Evolutionary conservation across 129 eudicot species (phyloP), one percentile per base, ranked within the genome.

Genomic region (Pittosporum tobira): DNA sequence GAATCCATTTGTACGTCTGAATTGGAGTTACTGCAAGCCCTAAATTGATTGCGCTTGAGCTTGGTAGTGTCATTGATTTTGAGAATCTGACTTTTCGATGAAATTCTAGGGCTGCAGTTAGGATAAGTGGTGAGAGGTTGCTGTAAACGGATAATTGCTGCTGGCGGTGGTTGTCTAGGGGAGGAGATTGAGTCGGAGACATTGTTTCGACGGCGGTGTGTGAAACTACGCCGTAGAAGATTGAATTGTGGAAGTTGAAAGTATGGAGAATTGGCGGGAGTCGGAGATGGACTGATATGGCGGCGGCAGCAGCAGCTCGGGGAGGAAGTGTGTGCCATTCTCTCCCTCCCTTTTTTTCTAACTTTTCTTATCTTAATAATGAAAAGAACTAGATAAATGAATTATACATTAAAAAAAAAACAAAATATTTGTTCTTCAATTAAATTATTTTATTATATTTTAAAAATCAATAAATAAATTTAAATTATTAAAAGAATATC

Each of bases 11-110:
- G 72, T 12, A 14, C 38, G 31, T 77, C 75, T 5, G 82, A 47
- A 5, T 80, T 69, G 47, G 80, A 51, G 25, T 68, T 50, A 22
- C 57, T 77, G 53, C 75, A 10, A 57, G 18, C 49, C 21, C 49
- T 71, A 55, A 72, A 22, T 37, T 47, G 40, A 68, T 57, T 63
- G 61, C 40, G 57, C 10, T 27, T 61, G 61, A 47, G 57, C 10
- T 27, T 61, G 38, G 18, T 45, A 38, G 59, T 63, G 18, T 49
- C 3, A 27, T 53, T 19, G 40, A 38, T 18, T 26, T 15, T 66
- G 61, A 27, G 43, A 15, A 4, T 3, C 5, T 38, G 54, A 7
- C 31, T 46, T 14, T 46, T 24, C 44, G 63, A 28, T 27, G 51
- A 29, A n/a, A 6, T 9, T 2, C 26, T 36, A 14, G 3, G 3